Evolutionary conservation across 2,329 filamentous ascomycete species (phyloP).

Genomic region (Cladobotryum protrusum): DNA sequence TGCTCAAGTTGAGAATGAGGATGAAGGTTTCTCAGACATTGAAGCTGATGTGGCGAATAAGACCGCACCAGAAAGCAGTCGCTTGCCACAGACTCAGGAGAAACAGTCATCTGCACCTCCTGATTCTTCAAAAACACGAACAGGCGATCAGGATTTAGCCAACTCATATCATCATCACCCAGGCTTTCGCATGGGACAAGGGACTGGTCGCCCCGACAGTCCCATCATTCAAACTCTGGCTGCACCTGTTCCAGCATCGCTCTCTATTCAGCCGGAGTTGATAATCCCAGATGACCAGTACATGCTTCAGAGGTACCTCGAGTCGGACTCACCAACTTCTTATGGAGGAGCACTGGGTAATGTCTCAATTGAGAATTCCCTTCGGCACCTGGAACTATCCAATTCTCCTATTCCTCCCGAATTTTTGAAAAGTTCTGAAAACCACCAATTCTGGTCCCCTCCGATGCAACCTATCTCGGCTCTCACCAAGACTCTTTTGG

Average conservation of each 20-base stretch:
- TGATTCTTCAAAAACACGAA: background rate
- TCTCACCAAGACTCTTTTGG: background rate
- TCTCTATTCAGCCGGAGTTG: background rate
- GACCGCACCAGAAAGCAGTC: background rate
- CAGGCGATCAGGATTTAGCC: background rate
- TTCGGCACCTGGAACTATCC: background rate
- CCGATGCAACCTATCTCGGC: background rate
- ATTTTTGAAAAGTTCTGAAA: background rate
- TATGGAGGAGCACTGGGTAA: background rate
- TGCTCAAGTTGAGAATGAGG: background rate
- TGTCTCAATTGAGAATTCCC: background rate
- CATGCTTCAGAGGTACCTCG: constrained; percentile 12
- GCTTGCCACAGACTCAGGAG: background rate
- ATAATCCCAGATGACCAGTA: constrained; percentile 7
- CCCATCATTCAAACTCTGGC: background rate
- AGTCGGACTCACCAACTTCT: constrained; percentile 7
- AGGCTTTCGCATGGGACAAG: too few species aligned
- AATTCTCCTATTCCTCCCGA: background rate
- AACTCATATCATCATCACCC: background rate
- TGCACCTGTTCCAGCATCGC: background rate
- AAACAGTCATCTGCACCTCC: background rate
- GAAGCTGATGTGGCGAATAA: background rate
- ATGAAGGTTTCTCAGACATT: background rate
- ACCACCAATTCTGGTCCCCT: background rate
- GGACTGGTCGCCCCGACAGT: background rate